Evolutionary conservation across 202 grass and related monocot genomes (phyloP).

Genomic region (Panicum hallii): DNA sequence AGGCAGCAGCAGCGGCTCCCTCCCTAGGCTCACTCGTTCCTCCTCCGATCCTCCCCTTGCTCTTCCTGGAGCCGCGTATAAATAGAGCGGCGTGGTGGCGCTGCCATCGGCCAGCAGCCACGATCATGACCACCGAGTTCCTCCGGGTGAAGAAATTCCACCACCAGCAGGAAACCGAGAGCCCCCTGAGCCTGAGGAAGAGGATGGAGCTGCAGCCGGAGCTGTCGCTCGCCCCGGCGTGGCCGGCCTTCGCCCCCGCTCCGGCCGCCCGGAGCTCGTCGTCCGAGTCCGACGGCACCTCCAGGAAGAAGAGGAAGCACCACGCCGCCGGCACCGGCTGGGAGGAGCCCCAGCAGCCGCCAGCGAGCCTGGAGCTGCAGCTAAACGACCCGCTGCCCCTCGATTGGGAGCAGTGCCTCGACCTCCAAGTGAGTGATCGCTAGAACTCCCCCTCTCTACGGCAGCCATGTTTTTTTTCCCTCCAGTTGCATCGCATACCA

Average conservation of each 20-base stretch:
- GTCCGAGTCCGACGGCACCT: constrained; percentile 69
- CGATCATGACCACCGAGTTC: constrained; percentile 63
- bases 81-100: constrained; percentile 13
- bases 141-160: constrained; percentile 43
- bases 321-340: constrained; percentile 17
- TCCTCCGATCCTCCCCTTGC: background rate
- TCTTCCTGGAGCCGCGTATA: constrained; percentile 4
- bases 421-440: constrained; percentile 65
- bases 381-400: constrained; percentile 81
- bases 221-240: constrained; percentile 43
- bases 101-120: background rate
- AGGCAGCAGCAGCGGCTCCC: background rate
- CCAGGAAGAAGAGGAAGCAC: constrained; percentile 88
- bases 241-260: constrained; percentile 15
- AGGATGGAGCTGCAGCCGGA: constrained; percentile 62
- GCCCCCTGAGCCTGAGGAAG: constrained; percentile 8
- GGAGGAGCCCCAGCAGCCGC: constrained; percentile 51
- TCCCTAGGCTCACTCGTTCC: constrained; percentile 13
- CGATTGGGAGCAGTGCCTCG: constrained; percentile 97
- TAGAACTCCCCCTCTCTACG: background rate
- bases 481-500: background rate
- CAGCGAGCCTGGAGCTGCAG: constrained; percentile 71
- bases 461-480: background rate
- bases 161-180: constrained; percentile 11
- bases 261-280: constrained; percentile 54